A percentile compares a stretch with the other conserved stretches of the same genome.
Conservation (phyloP, 78 protist genomes). For the Bigelowiella natans region DNA sequence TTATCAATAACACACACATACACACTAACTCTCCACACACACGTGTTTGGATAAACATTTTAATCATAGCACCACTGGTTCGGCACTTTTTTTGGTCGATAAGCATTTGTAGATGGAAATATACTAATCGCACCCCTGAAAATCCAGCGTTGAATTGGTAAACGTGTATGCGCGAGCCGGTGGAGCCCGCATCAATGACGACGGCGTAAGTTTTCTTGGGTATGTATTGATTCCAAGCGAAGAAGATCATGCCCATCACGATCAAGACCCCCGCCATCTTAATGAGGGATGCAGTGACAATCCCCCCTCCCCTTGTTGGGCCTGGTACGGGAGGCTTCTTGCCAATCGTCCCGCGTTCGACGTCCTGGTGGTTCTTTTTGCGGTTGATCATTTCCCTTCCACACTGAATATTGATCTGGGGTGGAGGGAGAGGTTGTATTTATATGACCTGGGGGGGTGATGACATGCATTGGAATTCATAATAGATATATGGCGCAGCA, state of each 20-base stretch:
- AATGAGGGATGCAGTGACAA: neutral
- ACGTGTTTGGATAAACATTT: too few relatives aligned
- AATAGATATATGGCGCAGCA: too few relatives aligned
- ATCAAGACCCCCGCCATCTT: neutral
- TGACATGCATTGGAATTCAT: too few relatives aligned
- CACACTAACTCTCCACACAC: too few relatives aligned
- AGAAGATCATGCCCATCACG: neutral
- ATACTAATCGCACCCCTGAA: too few relatives aligned
- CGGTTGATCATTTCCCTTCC: neutral
- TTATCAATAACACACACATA: too few relatives aligned
- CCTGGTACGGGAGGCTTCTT: neutral
- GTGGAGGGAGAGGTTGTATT: too few relatives aligned
- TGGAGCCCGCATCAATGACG: neutral
- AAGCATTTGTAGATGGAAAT: too few relatives aligned
- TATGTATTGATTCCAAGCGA: neutral
- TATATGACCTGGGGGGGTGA: too few relatives aligned
- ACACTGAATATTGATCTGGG: too few relatives aligned
- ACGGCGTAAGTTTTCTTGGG: neutral
- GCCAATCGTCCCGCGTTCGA: neutral
- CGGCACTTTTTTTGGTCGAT: too few relatives aligned
- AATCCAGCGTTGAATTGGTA: neutral
- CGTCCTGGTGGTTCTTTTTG: neutral
- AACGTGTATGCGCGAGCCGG: neutral
- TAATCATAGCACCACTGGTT: too few relatives aligned
- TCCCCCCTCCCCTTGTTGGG: neutral